A percentile compares a stretch with the other conserved stretches of the same genome.
phyloP scores from a whole-genome alignment of 2,329 filamentous ascomycete genomes.

The Beauveria sp. region DNA sequence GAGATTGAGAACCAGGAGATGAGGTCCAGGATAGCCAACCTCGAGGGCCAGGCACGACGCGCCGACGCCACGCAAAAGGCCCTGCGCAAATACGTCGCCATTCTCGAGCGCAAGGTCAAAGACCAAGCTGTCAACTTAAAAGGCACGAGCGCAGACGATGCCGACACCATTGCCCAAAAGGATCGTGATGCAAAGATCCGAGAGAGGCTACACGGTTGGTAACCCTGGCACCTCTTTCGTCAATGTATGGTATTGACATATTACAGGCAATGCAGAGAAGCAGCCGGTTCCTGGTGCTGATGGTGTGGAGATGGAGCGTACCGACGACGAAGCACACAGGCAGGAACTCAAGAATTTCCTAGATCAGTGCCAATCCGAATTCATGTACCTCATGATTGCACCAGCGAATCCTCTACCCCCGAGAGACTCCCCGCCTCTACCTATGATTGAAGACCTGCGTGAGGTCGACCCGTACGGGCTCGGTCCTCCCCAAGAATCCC shows the following conservation, averaged over 20 bases:
- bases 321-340: constrained; percentile 43
- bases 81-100: constrained; percentile 79
- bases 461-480: constrained; percentile 46
- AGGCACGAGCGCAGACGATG: constrained; percentile 29
- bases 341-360: constrained; percentile 52
- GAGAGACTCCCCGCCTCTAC: constrained; percentile 52
- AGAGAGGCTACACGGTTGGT: constrained; percentile 47
- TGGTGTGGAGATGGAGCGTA: constrained; percentile 37
- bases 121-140: constrained; percentile 70
- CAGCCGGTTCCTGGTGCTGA: constrained; percentile 36
- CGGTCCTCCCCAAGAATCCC: constrained; percentile 33
- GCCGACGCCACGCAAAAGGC: constrained; percentile 84
- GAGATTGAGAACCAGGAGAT: constrained; percentile 99
- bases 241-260: neutral
- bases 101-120: constrained; percentile 82
- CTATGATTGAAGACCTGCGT: constrained; percentile 51
- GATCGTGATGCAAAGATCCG: constrained; percentile 46
- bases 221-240: constrained; percentile 11
- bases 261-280: constrained; percentile 36
- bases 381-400: constrained; percentile 61
- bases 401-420: constrained; percentile 58
- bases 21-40: constrained; percentile 90
- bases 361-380: constrained; percentile 57
- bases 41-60: constrained; percentile 83
- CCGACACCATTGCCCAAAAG: constrained; percentile 36